phyloP scores from a whole-genome alignment of 305 asterid species.

The Andrographis paniculata region DNA sequence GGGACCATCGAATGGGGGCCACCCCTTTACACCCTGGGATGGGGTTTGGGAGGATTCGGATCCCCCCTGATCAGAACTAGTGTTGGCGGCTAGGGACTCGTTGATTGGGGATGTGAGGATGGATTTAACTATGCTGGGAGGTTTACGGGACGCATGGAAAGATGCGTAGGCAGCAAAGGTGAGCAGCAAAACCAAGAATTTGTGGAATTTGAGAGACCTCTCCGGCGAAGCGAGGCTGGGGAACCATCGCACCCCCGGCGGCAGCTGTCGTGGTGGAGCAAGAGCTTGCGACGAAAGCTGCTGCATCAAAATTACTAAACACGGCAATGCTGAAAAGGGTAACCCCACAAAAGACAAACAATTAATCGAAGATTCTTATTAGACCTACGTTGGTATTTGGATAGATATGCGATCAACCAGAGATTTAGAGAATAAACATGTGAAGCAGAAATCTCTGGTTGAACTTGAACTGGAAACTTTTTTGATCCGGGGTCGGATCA shows the following conservation, averaged over 20 bases:
- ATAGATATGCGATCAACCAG: too few relatives aligned
- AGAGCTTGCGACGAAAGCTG: too few relatives aligned
- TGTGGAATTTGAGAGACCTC: conserved; percentile 51
- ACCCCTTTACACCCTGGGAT: conserved; percentile 34
- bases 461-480: too few relatives aligned
- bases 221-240: conserved; percentile 46
- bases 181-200: conserved; percentile 51
- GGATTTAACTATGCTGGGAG: conserved; percentile 96
- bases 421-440: too few relatives aligned
- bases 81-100: conserved; percentile 29
- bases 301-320: too few relatives aligned
- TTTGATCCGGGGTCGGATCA: too few relatives aligned
- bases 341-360: too few relatives aligned
- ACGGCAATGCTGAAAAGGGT: too few relatives aligned
- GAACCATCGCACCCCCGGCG: conserved; percentile 60
- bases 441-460: too few relatives aligned
- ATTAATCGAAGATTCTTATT: too few relatives aligned
- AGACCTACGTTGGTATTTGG: too few relatives aligned
- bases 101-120: conserved; percentile 55
- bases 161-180: conserved; percentile 85
- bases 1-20: conserved; percentile 81
- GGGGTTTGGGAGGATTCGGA: conserved; percentile 22
- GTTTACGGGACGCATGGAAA: conserved; percentile 93
- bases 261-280: conserved; percentile 15
- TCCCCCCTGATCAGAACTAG: conserved; percentile 16